Conservation (phyloP, 2,329 filamentous ascomycete species). For the Fusarium buharicum region DNA sequence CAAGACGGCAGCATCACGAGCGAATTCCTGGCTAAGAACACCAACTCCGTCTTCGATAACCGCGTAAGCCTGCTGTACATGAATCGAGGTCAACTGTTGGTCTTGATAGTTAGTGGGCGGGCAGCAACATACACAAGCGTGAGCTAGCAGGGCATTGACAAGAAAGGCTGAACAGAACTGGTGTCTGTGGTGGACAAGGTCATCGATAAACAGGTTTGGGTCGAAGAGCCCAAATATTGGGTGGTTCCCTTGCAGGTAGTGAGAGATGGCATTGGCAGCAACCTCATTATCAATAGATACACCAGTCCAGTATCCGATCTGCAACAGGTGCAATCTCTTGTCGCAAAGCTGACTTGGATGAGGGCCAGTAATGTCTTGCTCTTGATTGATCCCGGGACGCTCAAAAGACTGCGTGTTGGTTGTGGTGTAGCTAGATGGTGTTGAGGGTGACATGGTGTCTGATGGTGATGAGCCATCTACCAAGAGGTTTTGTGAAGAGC, state of each 20-base stretch:
- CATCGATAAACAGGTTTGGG: constrained; percentile 47
- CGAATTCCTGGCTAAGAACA: constrained; percentile 19
- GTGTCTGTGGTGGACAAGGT: constrained; percentile 42
- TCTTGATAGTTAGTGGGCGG: not conserved
- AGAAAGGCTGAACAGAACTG: constrained; percentile 49
- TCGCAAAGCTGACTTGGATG: constrained; percentile 8
- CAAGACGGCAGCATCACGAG: constrained; percentile 15
- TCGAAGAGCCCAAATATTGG: constrained; percentile 51
- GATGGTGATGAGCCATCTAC: constrained; percentile 16
- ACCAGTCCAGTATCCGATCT: constrained; percentile 50
- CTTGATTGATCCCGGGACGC: not conserved
- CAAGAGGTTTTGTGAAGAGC: not conserved
- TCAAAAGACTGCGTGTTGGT: not conserved
- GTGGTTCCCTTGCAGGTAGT: constrained; percentile 50
- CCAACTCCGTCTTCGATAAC: constrained; percentile 13
- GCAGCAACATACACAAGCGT: constrained; percentile 46
- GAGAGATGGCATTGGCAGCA: constrained; percentile 47
- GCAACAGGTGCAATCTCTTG: constrained; percentile 9
- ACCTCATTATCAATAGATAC: constrained; percentile 45
- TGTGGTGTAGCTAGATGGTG: constrained; percentile 23
- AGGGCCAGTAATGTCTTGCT: constrained; percentile 2
- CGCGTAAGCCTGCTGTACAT: constrained; percentile 19
- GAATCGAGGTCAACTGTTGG: constrained; percentile 3
- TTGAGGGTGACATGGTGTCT: constrained; percentile 23
- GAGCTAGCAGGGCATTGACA: constrained; percentile 48